Base-by-base conservation (phyloP, 768 basidiomycete genomes). In the Pleurotus platypus region DNA sequence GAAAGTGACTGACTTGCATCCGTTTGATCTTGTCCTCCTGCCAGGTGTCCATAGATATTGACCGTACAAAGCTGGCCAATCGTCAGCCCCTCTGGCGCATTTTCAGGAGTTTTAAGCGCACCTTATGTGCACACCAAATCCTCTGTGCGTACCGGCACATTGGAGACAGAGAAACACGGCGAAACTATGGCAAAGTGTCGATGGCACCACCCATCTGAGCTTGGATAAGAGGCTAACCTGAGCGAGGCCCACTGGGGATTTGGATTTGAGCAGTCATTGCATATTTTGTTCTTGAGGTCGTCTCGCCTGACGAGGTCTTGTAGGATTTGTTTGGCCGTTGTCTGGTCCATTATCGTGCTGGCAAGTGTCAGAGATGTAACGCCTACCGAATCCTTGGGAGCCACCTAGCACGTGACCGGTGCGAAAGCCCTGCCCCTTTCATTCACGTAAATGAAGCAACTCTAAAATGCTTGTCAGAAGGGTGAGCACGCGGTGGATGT, bases 31-130 rank as follows among this genome's bases (percentile, higher is more conserved):
- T 94, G 58, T 95, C 92, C 38, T 86, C 82, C 62, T 90, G 87
- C 93, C 94, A 97, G 62, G 93, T 90, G 73, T 97, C 95, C 95
- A 97, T 98, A 55, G 94, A 94, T 61, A 94, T 84, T 42, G 91
- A 93, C 68, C 94, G 81, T 56, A 96, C 92, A 71, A 94, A 96
- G 69, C 90, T 92, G 72, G 46, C 60, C 35, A 61, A 57, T 63
- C 63, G 50, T 60, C 30, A 35, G 30, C 30, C 30, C 11, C 30
- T 35, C 30, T 35, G 30, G 30, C 11, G 7, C 30, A 35, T 35
- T 35, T 11, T 35, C 9, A 35, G 30, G 30, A 2, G 2, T 8
- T 9, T 1, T 60, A 56, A 64, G 39, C 67, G 73, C 63, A 75
- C 90, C 88, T 91, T 69, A 98, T 84, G 71, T 98, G 96, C 13